phyloP scores from a whole-genome alignment of 805 yeast genomes.

The Kodamaea neixiangensis region DNA sequence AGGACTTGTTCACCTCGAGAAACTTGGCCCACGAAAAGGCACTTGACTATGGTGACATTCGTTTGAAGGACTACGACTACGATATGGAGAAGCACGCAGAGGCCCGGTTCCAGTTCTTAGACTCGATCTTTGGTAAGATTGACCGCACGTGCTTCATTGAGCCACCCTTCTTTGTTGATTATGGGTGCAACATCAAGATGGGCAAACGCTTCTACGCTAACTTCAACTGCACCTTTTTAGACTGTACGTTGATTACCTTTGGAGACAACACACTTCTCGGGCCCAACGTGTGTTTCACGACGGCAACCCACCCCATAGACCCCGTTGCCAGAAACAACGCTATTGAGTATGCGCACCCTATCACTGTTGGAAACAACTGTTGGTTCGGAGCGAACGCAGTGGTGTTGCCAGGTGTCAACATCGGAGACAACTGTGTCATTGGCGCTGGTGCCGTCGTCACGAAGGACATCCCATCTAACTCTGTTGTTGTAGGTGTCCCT shows the following conservation, averaged over 20 bases:
- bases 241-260: constrained; percentile 58
- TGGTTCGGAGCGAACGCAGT: constrained; percentile 65
- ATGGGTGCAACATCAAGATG: constrained; percentile 59
- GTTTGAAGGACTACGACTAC: constrained; percentile 34
- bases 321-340: constrained; percentile 44
- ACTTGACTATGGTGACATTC: constrained; percentile 32
- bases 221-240: constrained; percentile 56
- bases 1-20: constrained; percentile 28
- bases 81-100: constrained; percentile 27
- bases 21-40: constrained; percentile 36
- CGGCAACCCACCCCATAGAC: constrained; percentile 68
- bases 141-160: constrained; percentile 48
- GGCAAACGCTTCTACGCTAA: constrained; percentile 65
- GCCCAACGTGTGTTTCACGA: constrained; percentile 58
- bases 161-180: constrained; percentile 64
- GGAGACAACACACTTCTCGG: constrained; percentile 64
- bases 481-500: constrained; percentile 67
- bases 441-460: constrained; percentile 73
- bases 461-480: constrained; percentile 53
- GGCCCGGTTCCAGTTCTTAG: constrained; percentile 40
- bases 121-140: constrained; percentile 49
- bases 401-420: constrained; percentile 64
- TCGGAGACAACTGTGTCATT: constrained; percentile 61
- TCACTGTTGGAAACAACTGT: constrained; percentile 61
- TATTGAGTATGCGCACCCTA: constrained; percentile 57